Percentiles rank a stretch among this genome's conserved stretches.
Evolutionary conservation across 768 basidiomycete genomes (phyloP).

Genomic region (Mrakia frigida): DNA sequence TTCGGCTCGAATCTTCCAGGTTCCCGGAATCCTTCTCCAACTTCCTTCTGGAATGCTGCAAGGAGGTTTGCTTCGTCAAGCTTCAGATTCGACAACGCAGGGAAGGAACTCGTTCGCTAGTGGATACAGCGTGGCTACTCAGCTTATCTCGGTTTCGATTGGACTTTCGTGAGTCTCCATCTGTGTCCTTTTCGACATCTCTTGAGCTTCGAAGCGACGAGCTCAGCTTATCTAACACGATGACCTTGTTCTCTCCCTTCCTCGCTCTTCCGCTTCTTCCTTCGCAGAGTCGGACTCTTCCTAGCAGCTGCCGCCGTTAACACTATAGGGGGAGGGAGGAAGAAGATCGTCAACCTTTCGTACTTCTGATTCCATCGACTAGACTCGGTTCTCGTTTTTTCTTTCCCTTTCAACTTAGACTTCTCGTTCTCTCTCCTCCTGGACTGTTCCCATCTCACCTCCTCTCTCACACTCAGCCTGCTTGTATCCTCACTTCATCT

Average conservation of each 20-base stretch:
- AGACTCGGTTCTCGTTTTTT: too few species aligned
- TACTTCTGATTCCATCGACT: conserved; percentile 40
- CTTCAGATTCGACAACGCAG: conserved; percentile 39
- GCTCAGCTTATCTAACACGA: too few species aligned
- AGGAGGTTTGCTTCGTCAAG: conserved; percentile 61
- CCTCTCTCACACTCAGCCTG: too few species aligned
- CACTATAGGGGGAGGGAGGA: conserved; percentile 44
- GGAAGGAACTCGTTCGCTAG: conserved; percentile 51
- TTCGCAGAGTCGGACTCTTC: conserved; percentile 67
- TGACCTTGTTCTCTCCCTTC: background rate
- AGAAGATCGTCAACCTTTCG: conserved; percentile 46
- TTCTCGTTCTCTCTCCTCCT: too few species aligned
- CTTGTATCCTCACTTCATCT: too few species aligned
- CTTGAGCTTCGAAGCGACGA: too few species aligned
- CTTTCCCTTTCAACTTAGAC: too few species aligned
- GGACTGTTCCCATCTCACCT: too few species aligned
- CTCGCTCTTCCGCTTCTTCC: conserved; percentile 35
- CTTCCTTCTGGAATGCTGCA: conserved; percentile 74
- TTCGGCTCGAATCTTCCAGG: background rate
- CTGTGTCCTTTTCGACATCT: background rate
- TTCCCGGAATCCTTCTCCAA: conserved; percentile 56
- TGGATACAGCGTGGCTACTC: conserved; percentile 69
- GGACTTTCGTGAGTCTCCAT: conserved; percentile 45
- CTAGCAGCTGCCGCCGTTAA: conserved; percentile 53
- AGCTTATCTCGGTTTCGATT: conserved; percentile 56